Evolutionary conservation across 257 asterid genomes (phyloP), one percentile per base, ranked within the genome.

Genomic region (Thymus mandschuricus): DNA sequence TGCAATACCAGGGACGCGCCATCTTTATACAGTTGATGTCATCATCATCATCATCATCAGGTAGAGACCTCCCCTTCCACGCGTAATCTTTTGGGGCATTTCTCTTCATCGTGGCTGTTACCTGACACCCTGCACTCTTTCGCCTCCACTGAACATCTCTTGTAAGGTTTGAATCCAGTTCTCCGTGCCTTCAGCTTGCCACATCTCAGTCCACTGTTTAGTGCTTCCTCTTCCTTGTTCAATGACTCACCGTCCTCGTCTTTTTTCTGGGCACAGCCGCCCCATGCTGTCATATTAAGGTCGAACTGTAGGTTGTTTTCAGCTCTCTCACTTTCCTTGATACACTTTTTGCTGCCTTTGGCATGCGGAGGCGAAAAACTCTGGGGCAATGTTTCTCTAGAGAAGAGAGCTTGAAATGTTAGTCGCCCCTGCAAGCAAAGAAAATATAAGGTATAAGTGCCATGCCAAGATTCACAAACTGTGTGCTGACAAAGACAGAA

Each of bases 111-210:
- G 41, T 79, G 87, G 69, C 83, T 50, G 68, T 78, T 78, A 59
- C 71, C 61, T 11, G 78, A 72, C 72, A 80, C 76, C 71, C 83
- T 81, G 76, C 85, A 72, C 62, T 86, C 97, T 72, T 83, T 89
- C 27, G 95, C 99, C 82, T 91, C 98, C 81, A 83, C 64, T 4
- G 97, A 85, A 76, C 99, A 94, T 75, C 99, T 89, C 84, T 94
- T 94, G 85, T 94, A 91, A 62, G 99, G 99, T 81, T 88, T 94
- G 73, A 94, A 94, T 70, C 99, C 98, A 27, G 89, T 88, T 54
- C 77, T 83, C 1, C 76, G 67, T 44, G 85, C 78, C 78, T 84
- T 91, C 68, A 86, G 83, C 79, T 88, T 93, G 31, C 72, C 67
- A 1, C 78, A 79, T 74, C 85, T 87, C 58, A 81, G 80, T 63